Conservation (phyloP, 805 yeast species). For the Lipomyces yamanashiensis region DNA sequence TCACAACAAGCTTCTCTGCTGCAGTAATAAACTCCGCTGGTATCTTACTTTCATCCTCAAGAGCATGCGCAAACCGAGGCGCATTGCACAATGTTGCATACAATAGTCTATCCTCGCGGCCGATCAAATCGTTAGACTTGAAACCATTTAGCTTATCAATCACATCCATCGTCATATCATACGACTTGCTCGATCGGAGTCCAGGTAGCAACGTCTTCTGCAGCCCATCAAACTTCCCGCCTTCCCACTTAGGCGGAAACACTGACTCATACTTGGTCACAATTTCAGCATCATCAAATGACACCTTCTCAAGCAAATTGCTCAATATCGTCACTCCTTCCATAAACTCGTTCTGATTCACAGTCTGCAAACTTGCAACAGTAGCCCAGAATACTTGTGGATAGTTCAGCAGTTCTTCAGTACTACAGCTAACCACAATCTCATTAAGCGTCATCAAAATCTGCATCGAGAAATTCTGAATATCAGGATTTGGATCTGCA, state of each 20-base stretch:
- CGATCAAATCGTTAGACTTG: conserved; percentile 76
- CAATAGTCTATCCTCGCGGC: conserved; percentile 68
- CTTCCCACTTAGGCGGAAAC: conserved; percentile 96
- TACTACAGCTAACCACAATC: conserved; percentile 79
- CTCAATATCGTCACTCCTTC: conserved; percentile 83
- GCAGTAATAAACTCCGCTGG: conserved; percentile 56
- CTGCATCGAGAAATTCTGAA: conserved; percentile 97
- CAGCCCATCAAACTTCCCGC: conserved; percentile 88
- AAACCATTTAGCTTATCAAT: conserved; percentile 71
- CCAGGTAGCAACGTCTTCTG: conserved; percentile 83
- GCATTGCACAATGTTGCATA: conserved; percentile 75
- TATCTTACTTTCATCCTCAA: conserved; percentile 58
- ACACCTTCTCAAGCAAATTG: conserved; percentile 84
- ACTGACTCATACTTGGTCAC: conserved; percentile 81
- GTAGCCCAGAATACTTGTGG: conserved; percentile 97
- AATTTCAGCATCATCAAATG: conserved; percentile 81
- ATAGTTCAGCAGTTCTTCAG: conserved; percentile 77
- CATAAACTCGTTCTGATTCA: conserved; percentile 90
- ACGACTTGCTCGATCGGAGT: conserved; percentile 76
- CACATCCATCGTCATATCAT: conserved; percentile 74
- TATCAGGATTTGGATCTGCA: conserved; percentile 84
- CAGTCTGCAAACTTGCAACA: conserved; percentile 86
- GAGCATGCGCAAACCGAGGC: conserved; percentile 83
- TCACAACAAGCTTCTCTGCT: conserved; percentile 59
- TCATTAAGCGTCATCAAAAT: conserved; percentile 95